Conservation (phyloP, 192 early-diverging fungal species). For the Lobosporangium transversale region DNA sequence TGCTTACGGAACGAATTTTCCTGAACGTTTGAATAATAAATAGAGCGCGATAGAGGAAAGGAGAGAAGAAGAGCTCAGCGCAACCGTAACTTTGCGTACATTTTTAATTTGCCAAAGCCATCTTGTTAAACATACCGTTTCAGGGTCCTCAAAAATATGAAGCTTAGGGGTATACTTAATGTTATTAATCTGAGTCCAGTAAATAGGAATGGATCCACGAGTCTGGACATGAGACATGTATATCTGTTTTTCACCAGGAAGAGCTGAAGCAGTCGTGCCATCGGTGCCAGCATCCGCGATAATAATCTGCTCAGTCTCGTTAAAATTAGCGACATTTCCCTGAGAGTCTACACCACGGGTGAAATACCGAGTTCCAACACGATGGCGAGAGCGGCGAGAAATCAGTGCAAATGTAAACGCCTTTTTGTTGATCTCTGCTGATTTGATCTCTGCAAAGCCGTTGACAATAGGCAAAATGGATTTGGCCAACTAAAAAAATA, state of each 20-base stretch:
- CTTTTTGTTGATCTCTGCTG: conserved; percentile 71
- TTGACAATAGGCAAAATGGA: conserved; percentile 93
- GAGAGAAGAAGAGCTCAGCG: too few relatives aligned
- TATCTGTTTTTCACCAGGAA: conserved; percentile 56
- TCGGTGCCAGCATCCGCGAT: conserved; percentile 62
- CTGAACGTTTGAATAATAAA: conserved; percentile 58
- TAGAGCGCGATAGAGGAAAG: too few relatives aligned
- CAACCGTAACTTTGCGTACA: too few relatives aligned
- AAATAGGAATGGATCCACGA: conserved; percentile 94
- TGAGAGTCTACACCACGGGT: conserved; percentile 91
- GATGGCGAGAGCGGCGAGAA: conserved; percentile 82
- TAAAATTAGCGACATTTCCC: conserved; percentile 96
- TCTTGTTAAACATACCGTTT: conserved; percentile 62
- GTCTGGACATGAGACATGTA: conserved; percentile 89
- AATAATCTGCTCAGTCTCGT: conserved; percentile 96
- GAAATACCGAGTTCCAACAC: conserved; percentile 91
- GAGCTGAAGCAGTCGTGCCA: conserved; percentile 26
- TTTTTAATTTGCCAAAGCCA: too few relatives aligned
- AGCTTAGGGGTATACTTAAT: conserved; percentile 92
- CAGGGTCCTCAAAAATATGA: conserved; percentile 72
- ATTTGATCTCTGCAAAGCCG: conserved; percentile 80
- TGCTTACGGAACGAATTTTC: conserved; percentile 73
- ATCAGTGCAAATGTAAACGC: conserved; percentile 83
- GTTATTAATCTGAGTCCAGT: conserved; percentile 94
- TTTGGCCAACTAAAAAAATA: conserved; percentile 61